These are phyloP conservation scores for Macrocybe gigantea DNA, from an alignment of 768 basidiomycete species.

Conservation along the genomic window DNA sequence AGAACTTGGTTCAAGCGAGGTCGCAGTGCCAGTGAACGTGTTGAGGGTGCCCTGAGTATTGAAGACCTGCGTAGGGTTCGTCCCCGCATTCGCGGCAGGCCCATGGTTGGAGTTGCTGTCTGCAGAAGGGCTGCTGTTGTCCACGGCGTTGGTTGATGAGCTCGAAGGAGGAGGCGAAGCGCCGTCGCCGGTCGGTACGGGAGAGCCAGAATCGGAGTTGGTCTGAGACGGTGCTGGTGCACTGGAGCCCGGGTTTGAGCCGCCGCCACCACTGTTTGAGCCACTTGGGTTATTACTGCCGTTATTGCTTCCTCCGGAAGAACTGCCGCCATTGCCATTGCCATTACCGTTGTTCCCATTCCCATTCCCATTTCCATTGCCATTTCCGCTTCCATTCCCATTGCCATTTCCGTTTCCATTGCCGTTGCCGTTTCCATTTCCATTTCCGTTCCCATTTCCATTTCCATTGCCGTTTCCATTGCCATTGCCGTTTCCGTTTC, in stretches of 20 bases:
- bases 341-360: constrained; percentile 1
- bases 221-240: not conserved
- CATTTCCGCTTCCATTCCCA: constrained; percentile 7
- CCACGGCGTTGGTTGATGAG: not conserved
- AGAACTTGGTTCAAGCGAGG: not conserved
- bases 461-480: constrained; percentile 7
- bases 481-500: constrained; percentile 5
- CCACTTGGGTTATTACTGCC: not conserved
- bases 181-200: not conserved
- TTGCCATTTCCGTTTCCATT: constrained; percentile 3
- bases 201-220: constrained; percentile 1
- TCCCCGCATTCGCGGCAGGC: constrained; percentile 3
- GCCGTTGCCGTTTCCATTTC: constrained; percentile 1
- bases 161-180: not conserved
- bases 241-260: not conserved
- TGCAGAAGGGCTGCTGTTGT: not conserved
- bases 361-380: constrained; percentile 9
- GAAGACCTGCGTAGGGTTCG: not conserved
- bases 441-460: constrained; percentile 5
- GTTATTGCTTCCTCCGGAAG: constrained; percentile 7
- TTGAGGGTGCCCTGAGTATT: not conserved
- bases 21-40: constrained; percentile 1
- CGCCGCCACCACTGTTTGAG: not conserved
- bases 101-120: not conserved
- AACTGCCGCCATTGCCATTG: constrained; percentile 5